A percentile compares a stretch with the other conserved stretches of the same genome.
These are phyloP conservation scores for Pseudogymnoascus sp. DNA, from an alignment of 2,329 filamentous ascomycete genomes.

Conservation along the genomic window DNA sequence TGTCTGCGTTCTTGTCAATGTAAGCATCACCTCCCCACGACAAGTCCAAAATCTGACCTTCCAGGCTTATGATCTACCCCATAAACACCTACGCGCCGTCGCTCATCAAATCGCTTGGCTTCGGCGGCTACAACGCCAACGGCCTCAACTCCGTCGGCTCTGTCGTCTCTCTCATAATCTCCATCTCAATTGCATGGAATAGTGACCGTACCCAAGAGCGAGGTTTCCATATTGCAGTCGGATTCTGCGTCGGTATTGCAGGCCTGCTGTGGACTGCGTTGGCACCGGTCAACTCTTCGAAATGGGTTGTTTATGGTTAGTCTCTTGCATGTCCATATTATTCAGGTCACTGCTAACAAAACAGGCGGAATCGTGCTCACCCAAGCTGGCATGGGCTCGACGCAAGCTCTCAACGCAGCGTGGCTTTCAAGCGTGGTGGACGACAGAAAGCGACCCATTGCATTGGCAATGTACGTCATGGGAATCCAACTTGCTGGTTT, in stretches of 20 bases:
- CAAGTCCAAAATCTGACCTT: neutral
- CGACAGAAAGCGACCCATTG: constrained; percentile 9
- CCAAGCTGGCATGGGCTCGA: constrained; percentile 9
- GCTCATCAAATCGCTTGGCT: neutral
- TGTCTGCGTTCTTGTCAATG: constrained; percentile 10
- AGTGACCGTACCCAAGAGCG: constrained; percentile 9
- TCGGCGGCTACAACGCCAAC: neutral
- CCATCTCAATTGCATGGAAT: constrained; percentile 7
- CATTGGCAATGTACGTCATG: constrained; percentile 11
- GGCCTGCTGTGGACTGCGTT: constrained; percentile 8
- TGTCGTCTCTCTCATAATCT: constrained; percentile 11
- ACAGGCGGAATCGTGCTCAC: constrained; percentile 10
- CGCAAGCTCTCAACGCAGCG: constrained; percentile 10
- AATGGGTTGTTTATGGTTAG: constrained; percentile 10
- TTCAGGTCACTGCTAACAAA: neutral
- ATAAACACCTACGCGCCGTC: constrained; percentile 12
- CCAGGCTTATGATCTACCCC: constrained; percentile 9
- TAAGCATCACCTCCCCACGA: neutral
- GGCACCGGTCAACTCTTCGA: neutral
- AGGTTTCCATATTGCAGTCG: constrained; percentile 7
- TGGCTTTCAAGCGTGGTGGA: constrained; percentile 9
- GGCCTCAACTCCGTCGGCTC: constrained; percentile 2
- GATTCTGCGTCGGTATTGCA: constrained; percentile 7
- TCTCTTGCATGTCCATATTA: too few relatives aligned
- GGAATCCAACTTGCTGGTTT: constrained; percentile 9